These are phyloP conservation scores for Domatiomyces catenatus DNA, from an alignment of 2,329 filamentous ascomycete genomes.

Conservation along the genomic window DNA sequence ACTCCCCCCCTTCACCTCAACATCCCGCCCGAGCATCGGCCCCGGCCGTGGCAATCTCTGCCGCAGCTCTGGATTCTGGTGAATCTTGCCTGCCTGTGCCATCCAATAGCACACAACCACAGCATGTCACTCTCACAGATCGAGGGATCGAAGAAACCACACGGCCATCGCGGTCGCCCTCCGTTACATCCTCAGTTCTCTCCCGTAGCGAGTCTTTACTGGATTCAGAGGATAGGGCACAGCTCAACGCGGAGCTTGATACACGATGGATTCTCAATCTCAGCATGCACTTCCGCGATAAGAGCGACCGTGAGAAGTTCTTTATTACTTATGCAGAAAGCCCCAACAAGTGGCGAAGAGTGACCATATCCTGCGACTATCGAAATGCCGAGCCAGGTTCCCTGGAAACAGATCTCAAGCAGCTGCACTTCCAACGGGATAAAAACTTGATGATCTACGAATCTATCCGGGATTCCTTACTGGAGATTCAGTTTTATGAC, in stretches of 20 bases:
- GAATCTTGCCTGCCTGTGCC: slow-evolving; percentile 5
- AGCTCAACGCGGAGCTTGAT: slow-evolving; percentile 67
- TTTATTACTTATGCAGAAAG: slow-evolving; percentile 86
- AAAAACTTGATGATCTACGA: slow-evolving; percentile 91
- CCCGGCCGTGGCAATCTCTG: slow-evolving; percentile 19
- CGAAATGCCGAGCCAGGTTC: slow-evolving; percentile 64
- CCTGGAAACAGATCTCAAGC: slow-evolving; percentile 66
- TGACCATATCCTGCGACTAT: slow-evolving; percentile 91
- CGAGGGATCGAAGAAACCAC: slow-evolving; percentile 7
- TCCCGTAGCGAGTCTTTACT: slow-evolving; percentile 21
- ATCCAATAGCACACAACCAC: slow-evolving; percentile 11
- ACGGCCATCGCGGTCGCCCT: slow-evolving; percentile 19
- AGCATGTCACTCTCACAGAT: neutral
- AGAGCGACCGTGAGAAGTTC: slow-evolving; percentile 87
- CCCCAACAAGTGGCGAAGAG: slow-evolving; percentile 63
- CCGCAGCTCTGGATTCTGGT: slow-evolving; percentile 6
- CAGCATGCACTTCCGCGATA: slow-evolving; percentile 95
- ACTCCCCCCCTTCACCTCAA: slow-evolving; percentile 26
- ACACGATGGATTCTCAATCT: slow-evolving; percentile 88
- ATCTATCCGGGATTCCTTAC: slow-evolving; percentile 76
- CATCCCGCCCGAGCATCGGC: slow-evolving; percentile 24
- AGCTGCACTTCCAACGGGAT: slow-evolving; percentile 69
- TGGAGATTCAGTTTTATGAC: slow-evolving; percentile 90
- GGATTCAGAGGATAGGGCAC: slow-evolving; percentile 20
- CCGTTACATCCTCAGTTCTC: slow-evolving; percentile 33